Evolutionary conservation across 2,329 filamentous ascomycete species (phyloP), one percentile per base, ranked within the genome.

Genomic region (Fusarium compactum): DNA sequence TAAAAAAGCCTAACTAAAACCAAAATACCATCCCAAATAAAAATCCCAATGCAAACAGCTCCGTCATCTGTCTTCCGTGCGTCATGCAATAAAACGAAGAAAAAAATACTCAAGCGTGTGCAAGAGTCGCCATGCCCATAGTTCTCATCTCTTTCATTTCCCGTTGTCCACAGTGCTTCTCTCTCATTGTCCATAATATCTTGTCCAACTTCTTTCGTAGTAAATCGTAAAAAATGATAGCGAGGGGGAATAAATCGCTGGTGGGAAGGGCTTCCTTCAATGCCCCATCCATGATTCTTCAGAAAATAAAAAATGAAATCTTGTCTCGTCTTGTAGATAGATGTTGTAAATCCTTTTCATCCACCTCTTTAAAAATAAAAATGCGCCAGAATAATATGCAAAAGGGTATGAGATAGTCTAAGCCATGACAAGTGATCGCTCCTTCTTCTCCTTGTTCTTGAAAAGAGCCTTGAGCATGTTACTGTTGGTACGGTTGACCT

Each of bases 391-490:
- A 29, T 54, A 50, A 34, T 56, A 68, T 64, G 62, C 45, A 60
- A 58, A 55, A 20, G 48, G 15, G n/a, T 29, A 47, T 40, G 29
- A 58, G n/a, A n/a, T n/a, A n/a, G n/a, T 61, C 63, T 75, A 79
- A 25, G 76, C 78, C 38, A 77, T 58, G 45, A 79, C 77, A 43
- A 78, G 60, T 30, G 76, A 76, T 50, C 78, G 78, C 58, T 81
- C 80, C 40, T 72, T 76, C 63, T 83, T 82, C 77, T 85, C 86
- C 79, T 86, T 88, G 79, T 82, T 85, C 81, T 85, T 87, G 75
- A 90, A 89, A 61, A 89, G 69, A 5, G 82, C 79, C 80, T 88
- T 89, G 67, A 90, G 82, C 86, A 89, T 86, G 74, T 84, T 88
- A 43, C 74, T 78, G 55, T 77, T 76, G 72, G 82, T 84, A 65